Evolutionary conservation across 352 stramenopile species (phyloP).

Genomic region (Pythium aquatile): DNA sequence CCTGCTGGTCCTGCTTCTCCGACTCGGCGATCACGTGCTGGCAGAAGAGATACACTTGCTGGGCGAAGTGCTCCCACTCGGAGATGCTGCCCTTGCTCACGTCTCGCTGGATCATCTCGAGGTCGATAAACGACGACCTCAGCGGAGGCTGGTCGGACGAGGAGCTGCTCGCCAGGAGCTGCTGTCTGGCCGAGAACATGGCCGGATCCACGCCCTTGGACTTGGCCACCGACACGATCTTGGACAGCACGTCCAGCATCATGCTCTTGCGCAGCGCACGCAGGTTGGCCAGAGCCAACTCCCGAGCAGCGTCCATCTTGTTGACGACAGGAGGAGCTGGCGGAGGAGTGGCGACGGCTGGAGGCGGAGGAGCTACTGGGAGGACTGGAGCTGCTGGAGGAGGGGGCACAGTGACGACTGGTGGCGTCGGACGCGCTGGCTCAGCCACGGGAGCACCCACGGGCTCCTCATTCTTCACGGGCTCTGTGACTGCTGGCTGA

Average conservation of each 20-base stretch:
- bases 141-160: neutral
- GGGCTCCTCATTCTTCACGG: neutral
- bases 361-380: neutral
- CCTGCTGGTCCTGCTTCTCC: conserved; percentile 43
- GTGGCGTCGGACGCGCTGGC: neutral
- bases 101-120: conserved; percentile 45
- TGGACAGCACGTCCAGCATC: conserved; percentile 77
- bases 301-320: conserved; percentile 29
- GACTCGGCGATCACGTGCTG: conserved; percentile 67
- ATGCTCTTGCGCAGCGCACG: conserved; percentile 56
- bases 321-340: neutral
- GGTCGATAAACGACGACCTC: conserved; percentile 36
- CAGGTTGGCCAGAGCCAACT: conserved; percentile 47
- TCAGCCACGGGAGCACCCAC: neutral
- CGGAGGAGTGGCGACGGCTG: neutral
- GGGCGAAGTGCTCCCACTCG: conserved; percentile 69
- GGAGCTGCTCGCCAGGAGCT: neutral
- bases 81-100: conserved; percentile 40
- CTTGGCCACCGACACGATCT: conserved; percentile 77
- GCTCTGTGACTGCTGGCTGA: neutral
- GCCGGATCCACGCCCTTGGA: conserved; percentile 64
- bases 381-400: neutral
- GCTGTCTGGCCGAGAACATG: conserved; percentile 41
- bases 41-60: conserved; percentile 74
- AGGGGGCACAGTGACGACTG: neutral